These are phyloP conservation scores for Pseudohyphozyma bogoriensis DNA, from an alignment of 768 basidiomycete genomes.

Conservation along the genomic window DNA sequence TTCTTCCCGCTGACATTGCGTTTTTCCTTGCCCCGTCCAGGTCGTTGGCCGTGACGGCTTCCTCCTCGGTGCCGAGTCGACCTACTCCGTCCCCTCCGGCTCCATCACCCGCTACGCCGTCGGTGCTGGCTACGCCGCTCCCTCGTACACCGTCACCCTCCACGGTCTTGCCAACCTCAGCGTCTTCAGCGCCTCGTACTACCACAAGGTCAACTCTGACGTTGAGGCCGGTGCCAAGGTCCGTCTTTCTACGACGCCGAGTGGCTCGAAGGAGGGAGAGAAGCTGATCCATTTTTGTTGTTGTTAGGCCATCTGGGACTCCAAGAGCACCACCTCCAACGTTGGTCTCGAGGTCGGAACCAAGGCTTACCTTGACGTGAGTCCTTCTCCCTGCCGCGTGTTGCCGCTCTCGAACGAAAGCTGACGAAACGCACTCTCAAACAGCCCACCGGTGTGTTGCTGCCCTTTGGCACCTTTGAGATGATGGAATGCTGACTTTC, in stretches of 20 bases:
- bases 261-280: too few relatives aligned
- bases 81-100: slow-evolving; percentile 93
- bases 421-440: neutral
- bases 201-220: slow-evolving; percentile 84
- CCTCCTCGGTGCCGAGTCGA: slow-evolving; percentile 89
- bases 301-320: slow-evolving; percentile 86
- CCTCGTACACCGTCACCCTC: slow-evolving; percentile 86
- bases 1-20: neutral
- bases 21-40: neutral
- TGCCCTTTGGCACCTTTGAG: too few relatives aligned
- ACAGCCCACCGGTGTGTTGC: neutral
- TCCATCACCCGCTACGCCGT: slow-evolving; percentile 82
- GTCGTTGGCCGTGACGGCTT: slow-evolving; percentile 78
- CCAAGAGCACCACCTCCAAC: slow-evolving; percentile 74
- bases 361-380: slow-evolving; percentile 62
- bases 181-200: slow-evolving; percentile 91
- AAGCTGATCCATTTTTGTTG: too few relatives aligned
- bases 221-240: slow-evolving; percentile 85
- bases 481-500: too few relatives aligned
- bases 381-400: neutral
- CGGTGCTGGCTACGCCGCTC: slow-evolving; percentile 88
- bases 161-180: slow-evolving; percentile 92
- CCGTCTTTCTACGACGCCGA: too few relatives aligned
- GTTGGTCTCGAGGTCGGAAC: slow-evolving; percentile 89
- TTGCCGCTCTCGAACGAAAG: neutral